A percentile compares a stretch with the other conserved stretches of the same genome.
phyloP scores from a whole-genome alignment of 257 asterid species.

The Solanum pinnatisectum region DNA sequence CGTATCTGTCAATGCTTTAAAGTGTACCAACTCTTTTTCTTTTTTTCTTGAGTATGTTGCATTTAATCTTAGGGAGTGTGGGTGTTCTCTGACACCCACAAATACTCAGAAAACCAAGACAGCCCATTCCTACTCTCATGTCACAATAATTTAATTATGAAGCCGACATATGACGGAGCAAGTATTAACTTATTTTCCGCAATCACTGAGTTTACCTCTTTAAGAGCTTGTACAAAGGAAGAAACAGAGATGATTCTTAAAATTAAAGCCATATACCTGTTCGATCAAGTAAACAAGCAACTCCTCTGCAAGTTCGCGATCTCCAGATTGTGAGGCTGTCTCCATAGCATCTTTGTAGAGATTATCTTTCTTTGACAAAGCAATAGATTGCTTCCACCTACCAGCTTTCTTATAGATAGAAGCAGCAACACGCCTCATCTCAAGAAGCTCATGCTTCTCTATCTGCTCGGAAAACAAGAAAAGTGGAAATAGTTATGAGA shows the following conservation, averaged over 20 bases:
- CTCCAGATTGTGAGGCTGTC: constrained; percentile 99
- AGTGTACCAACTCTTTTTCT: background rate
- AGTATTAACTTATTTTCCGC: background rate
- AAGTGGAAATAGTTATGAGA: background rate
- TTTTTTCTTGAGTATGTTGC: background rate
- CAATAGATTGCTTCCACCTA: constrained; percentile 96
- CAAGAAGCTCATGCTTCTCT: constrained; percentile 99
- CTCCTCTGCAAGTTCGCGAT: constrained; percentile 99
- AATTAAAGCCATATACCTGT: constrained; percentile 41
- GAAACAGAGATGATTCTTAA: background rate
- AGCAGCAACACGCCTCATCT: constrained; percentile 99
- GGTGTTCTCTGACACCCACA: background rate
- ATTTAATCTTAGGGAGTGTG: background rate
- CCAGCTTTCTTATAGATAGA: constrained; percentile 99
- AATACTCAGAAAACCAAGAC: background rate
- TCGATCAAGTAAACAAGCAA: constrained; percentile 93
- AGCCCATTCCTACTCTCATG: background rate
- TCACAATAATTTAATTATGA: background rate
- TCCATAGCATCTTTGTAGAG: constrained; percentile 99
- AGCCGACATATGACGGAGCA: background rate
- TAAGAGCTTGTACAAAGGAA: background rate
- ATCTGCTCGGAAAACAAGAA: constrained; percentile 38
- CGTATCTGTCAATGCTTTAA: background rate
- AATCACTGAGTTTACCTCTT: background rate
- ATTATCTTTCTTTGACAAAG: constrained; percentile 93